These are phyloP conservation scores for Gnomoniopsis smithogilvyi DNA, from an alignment of 2,329 filamentous ascomycete genomes.

Conservation along the genomic window DNA sequence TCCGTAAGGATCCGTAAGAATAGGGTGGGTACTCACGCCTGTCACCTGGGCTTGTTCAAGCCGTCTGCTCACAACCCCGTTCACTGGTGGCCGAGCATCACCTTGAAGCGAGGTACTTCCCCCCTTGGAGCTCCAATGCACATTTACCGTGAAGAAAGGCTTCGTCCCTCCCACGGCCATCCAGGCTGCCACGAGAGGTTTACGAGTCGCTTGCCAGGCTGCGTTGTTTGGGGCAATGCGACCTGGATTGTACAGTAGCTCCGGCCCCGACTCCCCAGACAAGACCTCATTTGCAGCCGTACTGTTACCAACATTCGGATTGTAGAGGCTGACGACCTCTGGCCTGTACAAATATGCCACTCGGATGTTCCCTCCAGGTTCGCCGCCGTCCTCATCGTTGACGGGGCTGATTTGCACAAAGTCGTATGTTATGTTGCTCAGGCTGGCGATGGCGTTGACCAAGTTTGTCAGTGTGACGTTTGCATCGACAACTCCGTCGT, in stretches of 20 bases:
- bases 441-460: conserved; percentile 42
- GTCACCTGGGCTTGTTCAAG: conserved; percentile 55
- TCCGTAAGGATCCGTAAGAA: no score
- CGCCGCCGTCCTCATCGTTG: conserved; percentile 61
- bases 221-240: conserved; percentile 60
- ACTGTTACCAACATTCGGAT: conserved; percentile 53
- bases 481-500: conserved; percentile 55
- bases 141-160: conserved; percentile 67
- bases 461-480: conserved; percentile 59
- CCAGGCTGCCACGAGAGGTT: conserved; percentile 67
- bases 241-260: conserved; percentile 67
- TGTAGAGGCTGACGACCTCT: conserved; percentile 54
- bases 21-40: conserved; percentile 38
- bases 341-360: conserved; percentile 67
- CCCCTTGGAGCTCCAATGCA: conserved; percentile 66
- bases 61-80: conserved; percentile 58
- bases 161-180: conserved; percentile 49
- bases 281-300: conserved; percentile 57
- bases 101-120: conserved; percentile 63
- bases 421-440: conserved; percentile 51
- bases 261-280: conserved; percentile 37
- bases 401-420: conserved; percentile 59
- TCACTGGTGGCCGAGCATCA: conserved; percentile 63
- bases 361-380: conserved; percentile 70
- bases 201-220: conserved; percentile 61